phyloP scores from a whole-genome alignment of 768 basidiomycete species.

The Sarcodon sp. region DNA sequence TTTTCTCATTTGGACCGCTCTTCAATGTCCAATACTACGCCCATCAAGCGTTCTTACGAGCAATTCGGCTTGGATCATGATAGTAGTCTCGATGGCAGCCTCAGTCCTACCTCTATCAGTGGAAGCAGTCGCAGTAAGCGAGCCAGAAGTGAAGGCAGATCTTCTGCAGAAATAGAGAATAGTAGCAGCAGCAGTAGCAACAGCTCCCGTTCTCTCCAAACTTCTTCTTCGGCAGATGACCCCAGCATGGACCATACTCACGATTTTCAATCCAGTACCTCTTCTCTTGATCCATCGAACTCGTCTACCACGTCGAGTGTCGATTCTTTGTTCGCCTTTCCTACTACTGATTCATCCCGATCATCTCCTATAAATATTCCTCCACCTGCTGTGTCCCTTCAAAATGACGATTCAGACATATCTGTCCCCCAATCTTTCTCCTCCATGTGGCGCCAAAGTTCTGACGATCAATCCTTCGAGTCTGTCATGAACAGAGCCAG shows the following conservation, averaged over 20 bases:
- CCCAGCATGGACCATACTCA: neutral
- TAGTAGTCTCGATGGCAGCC: no score
- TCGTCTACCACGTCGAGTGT: neutral
- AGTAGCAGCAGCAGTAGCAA: neutral
- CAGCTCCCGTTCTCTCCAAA: neutral
- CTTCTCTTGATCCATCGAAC: neutral
- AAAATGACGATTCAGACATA: neutral
- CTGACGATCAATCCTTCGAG: neutral
- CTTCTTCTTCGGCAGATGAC: neutral
- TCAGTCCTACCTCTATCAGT: neutral
- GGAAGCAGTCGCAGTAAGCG: neutral
- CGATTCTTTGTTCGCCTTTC: no score
- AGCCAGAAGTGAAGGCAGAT: neutral
- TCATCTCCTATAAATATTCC: neutral
- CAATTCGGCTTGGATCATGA: no score
- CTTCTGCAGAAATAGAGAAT: neutral
- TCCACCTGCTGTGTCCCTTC: neutral
- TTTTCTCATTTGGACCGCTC: no score
- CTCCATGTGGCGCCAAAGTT: no score
- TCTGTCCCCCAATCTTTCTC: no score
- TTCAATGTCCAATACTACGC: no score
- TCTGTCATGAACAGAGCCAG: neutral
- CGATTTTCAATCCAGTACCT: neutral
- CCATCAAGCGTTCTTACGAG: no score
- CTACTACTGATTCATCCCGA: no score